These are phyloP conservation scores for Argentina anserina DNA, from an alignment of 306 rosid species.

Conservation along the genomic window DNA sequence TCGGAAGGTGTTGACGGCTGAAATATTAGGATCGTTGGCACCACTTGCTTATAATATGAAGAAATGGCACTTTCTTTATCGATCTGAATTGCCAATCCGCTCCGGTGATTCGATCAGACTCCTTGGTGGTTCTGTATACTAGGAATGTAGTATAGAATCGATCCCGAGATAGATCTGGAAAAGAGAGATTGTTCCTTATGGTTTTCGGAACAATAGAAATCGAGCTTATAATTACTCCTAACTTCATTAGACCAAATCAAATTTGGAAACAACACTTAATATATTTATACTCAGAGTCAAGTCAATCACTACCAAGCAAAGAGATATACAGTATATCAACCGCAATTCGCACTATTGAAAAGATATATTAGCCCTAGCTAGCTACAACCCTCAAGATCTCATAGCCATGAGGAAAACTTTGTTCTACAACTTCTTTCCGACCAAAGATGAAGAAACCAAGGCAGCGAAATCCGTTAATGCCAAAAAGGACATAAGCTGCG, in stretches of 20 bases:
- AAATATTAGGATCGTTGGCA: conserved; percentile 81
- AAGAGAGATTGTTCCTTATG: no score
- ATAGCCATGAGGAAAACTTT: conserved; percentile 8
- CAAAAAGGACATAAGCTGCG: not conserved
- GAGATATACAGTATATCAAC: no score
- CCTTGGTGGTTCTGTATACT: no score
- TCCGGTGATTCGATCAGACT: no score
- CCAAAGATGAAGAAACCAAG: conserved; percentile 8
- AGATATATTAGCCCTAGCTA: no score
- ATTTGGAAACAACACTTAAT: not conserved
- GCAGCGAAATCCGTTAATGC: not conserved
- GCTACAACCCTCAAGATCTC: not conserved
- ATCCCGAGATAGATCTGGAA: no score
- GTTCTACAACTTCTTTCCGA: conserved; percentile 7
- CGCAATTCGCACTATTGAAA: no score
- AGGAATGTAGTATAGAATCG: no score
- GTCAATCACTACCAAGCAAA: no score
- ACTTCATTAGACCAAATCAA: not conserved
- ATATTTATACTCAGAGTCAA: not conserved
- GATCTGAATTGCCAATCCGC: no score
- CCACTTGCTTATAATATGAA: conserved; percentile 92
- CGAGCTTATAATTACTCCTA: not conserved
- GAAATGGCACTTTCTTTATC: no score
- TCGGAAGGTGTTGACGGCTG: conserved; percentile 21
- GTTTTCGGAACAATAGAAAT: no score